Base-by-base conservation (phyloP, 768 basidiomycete species). In the Kwoniella europaea region DNA sequence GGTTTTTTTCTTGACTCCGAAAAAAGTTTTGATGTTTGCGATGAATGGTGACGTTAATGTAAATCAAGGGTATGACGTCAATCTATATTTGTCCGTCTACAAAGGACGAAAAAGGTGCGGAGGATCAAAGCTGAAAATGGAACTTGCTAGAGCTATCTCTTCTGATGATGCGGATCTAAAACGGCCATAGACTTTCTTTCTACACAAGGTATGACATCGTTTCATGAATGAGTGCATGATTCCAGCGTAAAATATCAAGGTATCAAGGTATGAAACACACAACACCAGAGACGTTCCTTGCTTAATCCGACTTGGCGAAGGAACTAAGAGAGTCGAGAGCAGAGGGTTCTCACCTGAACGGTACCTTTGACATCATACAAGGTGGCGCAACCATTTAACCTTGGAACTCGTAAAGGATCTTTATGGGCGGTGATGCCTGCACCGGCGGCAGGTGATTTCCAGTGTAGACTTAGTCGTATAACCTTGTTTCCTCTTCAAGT, bases 311-410 rank as follows among this genome's bases (percentile, higher is more conserved):
- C 15, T 16, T 35, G 20, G 20, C 27, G 42, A 18, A 24, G 29
- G 27, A 7, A 41, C n/a, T 15, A 35, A 27, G 13, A 13, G n/a
- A 43, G 59, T 44, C 59, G 59, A 61, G 59, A 61, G 18, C 20
- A 44, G 41, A 29, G 35, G 20, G 12, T 42, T 61, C 15, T 42
- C 42, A 16, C n/a, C 27, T 61, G 46, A 61, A 27, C 59, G 59
- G 59, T 61, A 61, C 59, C 59, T 61, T 61, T 61, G 59, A 61
- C 59, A 61, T 61, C 59, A 61, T 61, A 43, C 24, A 5, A 13
- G 42, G 59, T 61, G 59, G 59, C 59, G 59, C 59, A 24, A 35
- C 20, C n/a, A 55, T 9, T 20, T 55, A 7, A 35, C 0, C 6
- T 35, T 35, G 35, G 1, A 35, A 35, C 35, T 35, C 6, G 13